Evolutionary conservation across 2,329 filamentous ascomycete genomes (phyloP), one percentile per base, ranked within the genome.

Genomic region (Calcarisporium arbuscula): DNA sequence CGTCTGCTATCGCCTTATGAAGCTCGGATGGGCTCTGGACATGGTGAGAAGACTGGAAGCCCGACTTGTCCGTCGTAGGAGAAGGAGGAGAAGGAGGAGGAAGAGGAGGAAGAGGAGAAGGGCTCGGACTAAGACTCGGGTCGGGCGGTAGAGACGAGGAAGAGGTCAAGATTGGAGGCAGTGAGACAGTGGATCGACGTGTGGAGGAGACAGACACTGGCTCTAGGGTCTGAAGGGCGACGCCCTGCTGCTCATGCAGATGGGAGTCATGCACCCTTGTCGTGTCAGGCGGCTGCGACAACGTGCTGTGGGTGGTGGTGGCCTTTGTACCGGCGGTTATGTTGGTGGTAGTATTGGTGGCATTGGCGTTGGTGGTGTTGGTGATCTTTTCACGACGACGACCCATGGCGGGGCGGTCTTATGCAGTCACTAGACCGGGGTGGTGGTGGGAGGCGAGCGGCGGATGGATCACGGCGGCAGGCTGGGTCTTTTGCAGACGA

Each of bases 151-250:
- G 27, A 30, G 36, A 36, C 30, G 42, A 36, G 38, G 40, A 36
- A 35, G 40, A 33, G 47, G 49, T 42, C 38, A 29, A 17, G 29
- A n/a, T 18, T 22, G 18, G 11, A 23, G 48, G 38, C 31, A 41
- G 43, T 45, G 48, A 48, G 43, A 47, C 44, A 45, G 50, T 46
- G 50, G 49, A 46, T 34, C 45, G 36, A 30, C 33, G 36, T 38
- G 47, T 44, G 45, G 43, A 37, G 20, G 44, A 34, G 19, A 38
- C 18, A 30, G 43, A 35, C 32, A 28, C 30, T 37, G 48, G 42
- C 41, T 47, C 47, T 45, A 58, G 52, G 46, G 50, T 52, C 40
- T 52, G 51, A 35, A 58, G 54, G 38, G 51, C 46, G 33, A 57
- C 53, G 42, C 48, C 50, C 38, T 49, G 50, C 36, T 42, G n/a